phyloP scores from a whole-genome alignment of 805 yeast genomes.

The Candida verbasci region DNA sequence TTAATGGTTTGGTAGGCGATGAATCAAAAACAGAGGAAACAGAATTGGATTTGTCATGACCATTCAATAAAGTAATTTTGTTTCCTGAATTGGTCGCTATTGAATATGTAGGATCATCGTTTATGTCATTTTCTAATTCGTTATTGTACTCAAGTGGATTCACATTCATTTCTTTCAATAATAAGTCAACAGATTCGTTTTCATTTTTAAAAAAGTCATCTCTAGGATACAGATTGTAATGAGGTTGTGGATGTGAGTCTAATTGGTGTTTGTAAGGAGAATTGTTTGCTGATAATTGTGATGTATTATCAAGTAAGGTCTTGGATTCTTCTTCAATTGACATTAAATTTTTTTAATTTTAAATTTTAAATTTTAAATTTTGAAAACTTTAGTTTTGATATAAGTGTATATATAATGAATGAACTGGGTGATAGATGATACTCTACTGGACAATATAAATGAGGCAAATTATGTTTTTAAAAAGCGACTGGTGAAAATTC shows the following conservation, averaged over 20 bases:
- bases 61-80: neutral
- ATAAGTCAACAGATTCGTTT: constrained; percentile 24
- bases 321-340: constrained; percentile 8
- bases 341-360: neutral
- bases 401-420: too few species aligned
- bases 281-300: constrained; percentile 8
- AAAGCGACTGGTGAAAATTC: too few species aligned
- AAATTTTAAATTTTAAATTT: too few species aligned
- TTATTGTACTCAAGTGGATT: constrained; percentile 6
- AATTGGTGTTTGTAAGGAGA: neutral
- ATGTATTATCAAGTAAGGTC: constrained; percentile 7
- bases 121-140: neutral
- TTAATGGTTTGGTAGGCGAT: constrained; percentile 30
- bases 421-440: too few species aligned
- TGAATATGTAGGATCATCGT: neutral
- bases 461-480: too few species aligned
- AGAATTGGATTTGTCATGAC: neutral
- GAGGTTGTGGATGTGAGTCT: constrained; percentile 15
- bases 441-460: too few species aligned
- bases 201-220: neutral
- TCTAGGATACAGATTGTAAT: too few species aligned
- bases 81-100: neutral
- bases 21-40: constrained; percentile 16
- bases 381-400: too few species aligned
- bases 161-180: constrained; percentile 23